Percentiles rank a stretch among this genome's conserved stretches.
Evolutionary conservation across 768 basidiomycete species (phyloP).

Genomic region (Filobasidium floriforme): DNA sequence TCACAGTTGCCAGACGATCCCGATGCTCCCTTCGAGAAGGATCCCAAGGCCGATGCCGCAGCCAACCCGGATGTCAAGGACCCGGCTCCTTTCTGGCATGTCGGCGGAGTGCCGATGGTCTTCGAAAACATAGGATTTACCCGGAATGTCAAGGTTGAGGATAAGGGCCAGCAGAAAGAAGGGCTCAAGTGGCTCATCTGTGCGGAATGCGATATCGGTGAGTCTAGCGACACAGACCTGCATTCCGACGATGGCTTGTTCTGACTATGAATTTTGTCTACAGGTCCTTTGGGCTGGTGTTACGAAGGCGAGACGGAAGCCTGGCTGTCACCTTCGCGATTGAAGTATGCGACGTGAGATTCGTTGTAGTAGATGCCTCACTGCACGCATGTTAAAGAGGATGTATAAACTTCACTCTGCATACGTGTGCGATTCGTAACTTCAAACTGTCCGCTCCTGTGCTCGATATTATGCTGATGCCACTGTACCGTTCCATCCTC

Average conservation of each 20-base stretch:
- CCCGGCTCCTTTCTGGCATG: constrained; percentile 31
- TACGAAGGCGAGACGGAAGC: constrained; percentile 42
- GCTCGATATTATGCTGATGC: too few relatives aligned
- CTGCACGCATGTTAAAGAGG: background rate
- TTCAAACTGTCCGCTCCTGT: too few relatives aligned
- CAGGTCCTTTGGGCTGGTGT: constrained; percentile 43
- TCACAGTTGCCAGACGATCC: constrained; percentile 33
- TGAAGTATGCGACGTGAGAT: constrained; percentile 4
- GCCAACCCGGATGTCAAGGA: constrained; percentile 2
- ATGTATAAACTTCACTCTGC: too few relatives aligned
- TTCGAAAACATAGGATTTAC: constrained; percentile 47
- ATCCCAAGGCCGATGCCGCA: constrained; percentile 1
- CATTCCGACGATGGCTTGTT: background rate
- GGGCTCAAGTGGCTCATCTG: constrained; percentile 45
- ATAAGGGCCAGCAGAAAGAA: constrained; percentile 7
- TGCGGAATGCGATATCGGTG: constrained; percentile 45
- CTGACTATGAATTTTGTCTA: background rate
- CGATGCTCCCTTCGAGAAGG: constrained; percentile 31
- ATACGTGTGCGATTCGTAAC: too few relatives aligned
- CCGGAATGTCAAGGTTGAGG: constrained; percentile 18
- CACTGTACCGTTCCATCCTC: too few relatives aligned
- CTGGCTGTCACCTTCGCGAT: constrained; percentile 29
- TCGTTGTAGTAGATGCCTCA: background rate
- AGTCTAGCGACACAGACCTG: background rate
- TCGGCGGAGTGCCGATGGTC: constrained; percentile 37